Conservation (phyloP, 2,329 filamentous ascomycete species). For the Penicillium sp. region DNA sequence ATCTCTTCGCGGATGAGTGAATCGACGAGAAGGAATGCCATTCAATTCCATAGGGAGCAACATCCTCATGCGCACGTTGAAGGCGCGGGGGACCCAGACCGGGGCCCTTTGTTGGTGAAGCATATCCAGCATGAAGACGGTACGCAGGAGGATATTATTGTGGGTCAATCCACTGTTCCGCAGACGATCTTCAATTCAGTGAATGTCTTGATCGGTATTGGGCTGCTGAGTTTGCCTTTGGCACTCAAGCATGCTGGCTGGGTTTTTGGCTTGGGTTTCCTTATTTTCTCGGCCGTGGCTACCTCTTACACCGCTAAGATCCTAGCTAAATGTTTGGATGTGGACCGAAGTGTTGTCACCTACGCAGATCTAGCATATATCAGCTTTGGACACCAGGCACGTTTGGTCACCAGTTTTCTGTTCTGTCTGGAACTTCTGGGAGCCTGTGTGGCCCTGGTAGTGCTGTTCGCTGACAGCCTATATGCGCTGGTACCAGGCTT, state of each 20-base stretch:
- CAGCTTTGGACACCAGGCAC: slow-evolving; percentile 80
- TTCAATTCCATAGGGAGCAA: slow-evolving; percentile 56
- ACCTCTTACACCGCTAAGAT: slow-evolving; percentile 86
- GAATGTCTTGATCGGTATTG: slow-evolving; percentile 88
- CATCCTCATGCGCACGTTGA: slow-evolving; percentile 49
- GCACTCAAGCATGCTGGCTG: slow-evolving; percentile 86
- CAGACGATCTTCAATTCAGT: slow-evolving; percentile 97
- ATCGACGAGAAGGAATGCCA: slow-evolving; percentile 58
- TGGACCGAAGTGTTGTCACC: slow-evolving; percentile 82
- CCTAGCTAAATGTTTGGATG: slow-evolving; percentile 83
- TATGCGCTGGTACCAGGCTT: slow-evolving; percentile 73
- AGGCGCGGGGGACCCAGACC: slow-evolving; percentile 59
- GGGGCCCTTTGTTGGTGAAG: slow-evolving; percentile 80
- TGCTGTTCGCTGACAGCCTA: slow-evolving; percentile 91
- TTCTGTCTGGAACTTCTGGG: slow-evolving; percentile 87
- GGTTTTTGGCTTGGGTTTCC: slow-evolving; percentile 76
- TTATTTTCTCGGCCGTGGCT: slow-evolving; percentile 71
- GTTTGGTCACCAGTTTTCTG: slow-evolving; percentile 78
- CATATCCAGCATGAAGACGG: slow-evolving; percentile 84
- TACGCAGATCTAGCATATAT: slow-evolving; percentile 93
- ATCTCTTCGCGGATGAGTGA: slow-evolving; percentile 60
- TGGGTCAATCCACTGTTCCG: slow-evolving; percentile 91
- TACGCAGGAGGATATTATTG: slow-evolving; percentile 77
- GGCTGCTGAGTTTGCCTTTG: slow-evolving; percentile 83
- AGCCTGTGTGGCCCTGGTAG: slow-evolving; percentile 84